Base-by-base conservation (phyloP, 2,329 filamentous ascomycete genomes). In the Anthostomella pinea region DNA sequence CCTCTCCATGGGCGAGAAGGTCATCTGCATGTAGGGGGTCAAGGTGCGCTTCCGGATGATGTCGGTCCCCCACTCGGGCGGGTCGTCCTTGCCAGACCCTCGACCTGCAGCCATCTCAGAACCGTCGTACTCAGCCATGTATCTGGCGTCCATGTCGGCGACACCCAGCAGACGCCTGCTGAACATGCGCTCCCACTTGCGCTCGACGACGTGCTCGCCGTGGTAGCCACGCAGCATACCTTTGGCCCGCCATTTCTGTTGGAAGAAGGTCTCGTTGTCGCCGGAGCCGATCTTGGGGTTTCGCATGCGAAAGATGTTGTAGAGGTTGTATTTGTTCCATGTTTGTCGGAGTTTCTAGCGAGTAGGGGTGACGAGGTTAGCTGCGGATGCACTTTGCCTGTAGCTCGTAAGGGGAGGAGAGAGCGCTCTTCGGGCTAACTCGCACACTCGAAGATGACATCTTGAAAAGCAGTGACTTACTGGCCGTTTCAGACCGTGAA, bases 291-390 rank as follows among this genome's bases (percentile, higher is more conserved):
- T 64, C 11, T 53, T 58, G 13, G 74, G 77, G 2, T 63, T 56
- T 27, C 55, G 65, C 21, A 77, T 57, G 50, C 77, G 75, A 33
- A 72, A 68, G 49, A 98, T 69, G 68, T 96, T 96, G 79, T 87
- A 98, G 47, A 98, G 75, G 61, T 95, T 95, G 74, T 88, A 89
- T 70, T 95, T 95, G 73, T 88, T 95, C 93, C 91, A 96, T 72
- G 89, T 88, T 72, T 93, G 87, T 56, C 91, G 85, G 64, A 95
- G 64, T 85, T 88, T 94, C 90, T 97, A 60, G 35, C 43, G 17
- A 30, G 27, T 10, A 25, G 22, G n/a, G 14, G 15, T 18, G 17
- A 23, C 34, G 14, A 15, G 13, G 37, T 43, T 27, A 44, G 44
- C 24, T 30, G 30, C 30, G 25, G 22, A n/a, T n/a, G n/a, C n/a